Base-by-base conservation (phyloP, 2,329 filamentous ascomycete species). In the Sporothrix phasma region DNA sequence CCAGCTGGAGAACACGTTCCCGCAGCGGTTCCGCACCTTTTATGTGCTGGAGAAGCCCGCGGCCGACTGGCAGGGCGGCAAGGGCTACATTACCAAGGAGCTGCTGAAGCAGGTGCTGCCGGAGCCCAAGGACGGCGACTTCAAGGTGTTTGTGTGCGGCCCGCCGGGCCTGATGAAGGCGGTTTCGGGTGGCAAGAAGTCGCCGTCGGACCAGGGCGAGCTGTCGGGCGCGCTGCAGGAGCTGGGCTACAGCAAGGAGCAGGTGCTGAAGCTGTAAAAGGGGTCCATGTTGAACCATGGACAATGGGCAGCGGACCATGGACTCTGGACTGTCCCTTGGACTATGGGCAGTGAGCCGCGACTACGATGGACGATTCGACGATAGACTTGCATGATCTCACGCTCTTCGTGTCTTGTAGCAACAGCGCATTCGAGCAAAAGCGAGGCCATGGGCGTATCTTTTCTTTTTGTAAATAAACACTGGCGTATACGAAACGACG, bases 71-170 rank as follows among this genome's bases (percentile, higher is more conserved):
- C 96, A 91, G 63, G 88, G 90, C 69, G 84, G 81, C 72, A 89
- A 86, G 76, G 94, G 94, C 67, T 88, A 81, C 80, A 88, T 99
- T 74, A 89, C 78, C 76, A 95, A 96, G 83, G 92, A 97, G 69
- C 81, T 97, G 65, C 79, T 99, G 72, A 96, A 97, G 88, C 93
- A 89, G 60, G 92, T 97, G 10, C 83, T 97, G 15, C 94, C 94
- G 11, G 92, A 95, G 77, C 92, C 94, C 68, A 94, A 94, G 83
- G 83, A 84, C 71, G 89, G 89, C 69, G 94, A 96, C 79, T 45
- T 96, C 80, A 97, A 97, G 86, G 77, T 97, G 67, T 97, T 99
- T 73, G 90, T 99, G 43, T 97, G 93, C 76, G 93, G 93, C 0
- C 94, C 94, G 13, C 92, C 93, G 2, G 89, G 88, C 47, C 75